Base-by-base conservation (phyloP, 768 basidiomycete genomes). In the Brasilioporus rufonigricans region DNA sequence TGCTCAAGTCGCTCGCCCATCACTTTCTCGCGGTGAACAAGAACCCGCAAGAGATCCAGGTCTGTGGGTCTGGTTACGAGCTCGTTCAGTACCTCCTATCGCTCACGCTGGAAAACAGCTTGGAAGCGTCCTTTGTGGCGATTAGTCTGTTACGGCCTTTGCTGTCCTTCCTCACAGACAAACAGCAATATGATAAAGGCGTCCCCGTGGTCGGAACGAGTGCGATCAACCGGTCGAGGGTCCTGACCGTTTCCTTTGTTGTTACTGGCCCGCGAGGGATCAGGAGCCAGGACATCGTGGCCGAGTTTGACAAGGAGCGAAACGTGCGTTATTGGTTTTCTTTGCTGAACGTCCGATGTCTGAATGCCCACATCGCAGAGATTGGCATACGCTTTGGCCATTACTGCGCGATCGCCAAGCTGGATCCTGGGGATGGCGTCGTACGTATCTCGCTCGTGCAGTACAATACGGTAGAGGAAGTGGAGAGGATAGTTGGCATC, bases 361-460 rank as follows among this genome's bases (percentile, higher is more conserved):
- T 50, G 35, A 52, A 56, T 7, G 23, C 35, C 9, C 13, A 23
- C 60, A n/a, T n/a, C n/a, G n/a, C n/a, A n/a, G n/a, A 91, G 89
- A 78, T 89, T 44, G 89, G 89, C 0, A 87, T 91, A 54, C 84
- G 87, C 21, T 89, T 80, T 53, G 89, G 89, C 1, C 85, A 91
- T 65, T 90, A 86, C 64, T 90, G 91, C 63, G 87, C 89, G 16
- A 70, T 87, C 10, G 73, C 77, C 8, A 81, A 80, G 57, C 55
- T 87, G 43, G 81, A 87, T 60, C 65, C 76, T 1, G 74, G 78
- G 0, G 87, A 90, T 55, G 87, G 83, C 0, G 84, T 88, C 4
- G 85, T 90, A 21, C 80, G 90, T 4, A 82, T 91, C 51, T 89
- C 87, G 2, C 66, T 91, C 26, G 87, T 89, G 23, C 90, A 91